phyloP scores from a whole-genome alignment of 441 rosid genomes.

The Codiaeum variegatum region DNA sequence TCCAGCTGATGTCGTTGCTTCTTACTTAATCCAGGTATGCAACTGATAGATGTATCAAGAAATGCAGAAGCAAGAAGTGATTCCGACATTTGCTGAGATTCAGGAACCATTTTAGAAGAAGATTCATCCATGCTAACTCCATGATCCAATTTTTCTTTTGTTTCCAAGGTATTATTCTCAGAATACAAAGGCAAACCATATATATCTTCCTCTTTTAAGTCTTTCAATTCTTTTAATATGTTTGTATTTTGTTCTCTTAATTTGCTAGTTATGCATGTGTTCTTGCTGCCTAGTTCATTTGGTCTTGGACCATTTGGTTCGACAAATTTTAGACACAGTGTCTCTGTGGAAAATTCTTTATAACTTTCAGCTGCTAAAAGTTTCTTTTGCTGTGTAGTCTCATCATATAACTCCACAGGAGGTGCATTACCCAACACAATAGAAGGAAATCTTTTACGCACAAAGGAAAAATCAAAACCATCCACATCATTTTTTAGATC shows the following conservation, averaged over 20 bases:
- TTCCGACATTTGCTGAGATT: conserved; percentile 23
- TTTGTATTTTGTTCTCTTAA: conserved; percentile 10
- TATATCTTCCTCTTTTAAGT: conserved; percentile 30
- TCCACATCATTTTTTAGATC: conserved; percentile 36
- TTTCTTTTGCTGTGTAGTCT: conserved; percentile 25
- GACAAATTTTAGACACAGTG: conserved; percentile 40
- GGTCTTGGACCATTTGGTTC: conserved; percentile 34
- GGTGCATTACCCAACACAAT: conserved; percentile 63
- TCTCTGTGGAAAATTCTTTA: conserved; percentile 34
- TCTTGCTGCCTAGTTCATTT: conserved; percentile 26
- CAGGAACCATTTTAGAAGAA: conserved; percentile 17
- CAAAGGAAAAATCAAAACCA: conserved; percentile 45
- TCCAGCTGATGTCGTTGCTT: conserved; percentile 61
- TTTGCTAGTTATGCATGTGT: conserved; percentile 5
- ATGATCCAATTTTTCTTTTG: conserved; percentile 35
- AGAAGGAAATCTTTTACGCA: conserved; percentile 78
- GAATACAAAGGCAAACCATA: conserved; percentile 27
- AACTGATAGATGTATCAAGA: conserved; percentile 56
- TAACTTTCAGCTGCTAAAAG: conserved; percentile 32
- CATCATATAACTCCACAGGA: conserved; percentile 59
- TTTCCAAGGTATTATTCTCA: conserved; percentile 29
- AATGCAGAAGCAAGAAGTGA: conserved; percentile 24
- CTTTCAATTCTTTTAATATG: conserved; percentile 17
- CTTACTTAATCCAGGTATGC: conserved; percentile 65
- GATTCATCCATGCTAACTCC: conserved; percentile 25